These are phyloP conservation scores for Leccinum incarnatum DNA, from an alignment of 768 basidiomycete species.

Conservation along the genomic window DNA sequence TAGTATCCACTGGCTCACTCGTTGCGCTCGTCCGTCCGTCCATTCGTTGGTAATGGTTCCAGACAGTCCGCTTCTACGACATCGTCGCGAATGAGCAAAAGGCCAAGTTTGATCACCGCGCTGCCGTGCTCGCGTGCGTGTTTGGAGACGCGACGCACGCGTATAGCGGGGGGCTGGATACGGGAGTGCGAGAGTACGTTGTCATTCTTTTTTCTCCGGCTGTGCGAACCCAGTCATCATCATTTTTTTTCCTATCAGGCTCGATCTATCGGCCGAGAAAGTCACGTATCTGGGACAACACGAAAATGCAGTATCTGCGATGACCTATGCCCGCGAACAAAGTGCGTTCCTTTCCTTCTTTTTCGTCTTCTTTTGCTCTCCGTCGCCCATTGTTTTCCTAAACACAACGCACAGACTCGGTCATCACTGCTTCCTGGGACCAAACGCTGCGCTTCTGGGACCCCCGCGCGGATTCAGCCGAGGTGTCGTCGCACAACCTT, in stretches of 20 bases:
- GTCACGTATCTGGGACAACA: conserved; percentile 78
- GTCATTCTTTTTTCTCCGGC: neutral
- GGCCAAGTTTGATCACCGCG: conserved; percentile 85
- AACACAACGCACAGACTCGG: conserved; percentile 44
- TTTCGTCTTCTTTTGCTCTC: too few species aligned
- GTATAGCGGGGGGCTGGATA: conserved; percentile 87
- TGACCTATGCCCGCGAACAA: conserved; percentile 64
- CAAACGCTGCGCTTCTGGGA: conserved; percentile 88
- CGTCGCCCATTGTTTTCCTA: neutral
- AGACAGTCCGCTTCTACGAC: conserved; percentile 63
- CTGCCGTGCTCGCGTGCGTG: conserved; percentile 80
- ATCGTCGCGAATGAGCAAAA: conserved; percentile 58
- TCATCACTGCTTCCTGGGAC: conserved; percentile 94
- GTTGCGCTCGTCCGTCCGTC: neutral
- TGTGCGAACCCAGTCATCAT: neutral
- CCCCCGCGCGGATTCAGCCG: conserved; percentile 55
- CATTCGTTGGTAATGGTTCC: conserved; percentile 27
- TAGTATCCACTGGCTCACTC: conserved; percentile 23
- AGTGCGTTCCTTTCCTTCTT: conserved; percentile 43
- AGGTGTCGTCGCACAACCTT: conserved; percentile 57
- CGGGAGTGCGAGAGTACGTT: conserved; percentile 71
- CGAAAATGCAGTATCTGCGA: conserved; percentile 72
- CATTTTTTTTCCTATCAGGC: conserved; percentile 30
- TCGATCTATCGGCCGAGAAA: conserved; percentile 74
- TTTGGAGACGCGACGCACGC: conserved; percentile 66